Percentiles rank a stretch among this genome's conserved stretches.
These are phyloP conservation scores for Aureobasidium musti DNA, from an alignment of 2,329 filamentous ascomycete species.

Conservation along the genomic window DNA sequence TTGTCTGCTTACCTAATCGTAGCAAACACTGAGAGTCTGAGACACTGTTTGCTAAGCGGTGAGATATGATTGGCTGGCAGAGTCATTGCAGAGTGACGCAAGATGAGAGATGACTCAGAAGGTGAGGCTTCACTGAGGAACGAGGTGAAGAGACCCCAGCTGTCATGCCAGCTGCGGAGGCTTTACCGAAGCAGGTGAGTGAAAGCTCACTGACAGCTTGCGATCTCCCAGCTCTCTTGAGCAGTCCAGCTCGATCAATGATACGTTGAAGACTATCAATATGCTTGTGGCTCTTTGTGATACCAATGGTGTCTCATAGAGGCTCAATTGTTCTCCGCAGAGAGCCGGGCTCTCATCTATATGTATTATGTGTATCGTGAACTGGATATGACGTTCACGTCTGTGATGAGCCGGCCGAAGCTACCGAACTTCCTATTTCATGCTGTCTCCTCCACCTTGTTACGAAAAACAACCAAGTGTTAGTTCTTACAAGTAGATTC, in stretches of 20 bases:
- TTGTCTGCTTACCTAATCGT: too few relatives aligned
- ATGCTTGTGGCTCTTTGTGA: not conserved
- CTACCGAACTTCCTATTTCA: slow-evolving; percentile 27
- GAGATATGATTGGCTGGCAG: too few relatives aligned
- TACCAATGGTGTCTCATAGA: not conserved
- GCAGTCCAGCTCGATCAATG: not conserved
- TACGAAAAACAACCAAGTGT: not conserved
- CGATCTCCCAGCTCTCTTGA: not conserved
- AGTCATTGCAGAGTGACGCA: too few relatives aligned
- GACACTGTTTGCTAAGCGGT: too few relatives aligned
- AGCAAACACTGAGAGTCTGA: too few relatives aligned
- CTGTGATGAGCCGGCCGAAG: too few relatives aligned
- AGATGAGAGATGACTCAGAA: too few relatives aligned
- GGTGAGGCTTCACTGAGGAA: too few relatives aligned
- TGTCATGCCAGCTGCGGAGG: not conserved
- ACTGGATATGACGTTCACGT: not conserved
- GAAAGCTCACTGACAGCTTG: not conserved
- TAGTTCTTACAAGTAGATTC: not conserved
- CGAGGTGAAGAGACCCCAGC: not conserved
- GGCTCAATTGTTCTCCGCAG: not conserved
- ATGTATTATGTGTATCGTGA: not conserved
- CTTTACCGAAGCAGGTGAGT: not conserved
- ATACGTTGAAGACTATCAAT: not conserved
- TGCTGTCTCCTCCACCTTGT: not conserved
- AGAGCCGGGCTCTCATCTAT: not conserved